Evolutionary conservation across 2,329 filamentous ascomycete genomes (phyloP).

Genomic region (Pseudonectria foliicola): DNA sequence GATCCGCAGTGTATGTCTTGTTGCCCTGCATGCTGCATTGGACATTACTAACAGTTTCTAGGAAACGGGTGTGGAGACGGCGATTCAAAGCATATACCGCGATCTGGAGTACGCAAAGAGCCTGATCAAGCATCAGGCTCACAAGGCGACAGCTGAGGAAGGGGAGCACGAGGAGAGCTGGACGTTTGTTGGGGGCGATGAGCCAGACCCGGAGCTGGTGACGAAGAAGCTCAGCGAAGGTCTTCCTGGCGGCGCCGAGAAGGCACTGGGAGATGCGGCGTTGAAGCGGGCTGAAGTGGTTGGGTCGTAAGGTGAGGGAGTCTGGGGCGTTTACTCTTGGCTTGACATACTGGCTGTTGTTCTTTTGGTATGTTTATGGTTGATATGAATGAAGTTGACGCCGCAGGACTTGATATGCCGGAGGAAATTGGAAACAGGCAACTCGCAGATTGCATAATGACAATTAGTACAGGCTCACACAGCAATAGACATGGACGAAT

Average conservation of each 20-base stretch:
- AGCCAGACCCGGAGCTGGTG: conserved; percentile 37
- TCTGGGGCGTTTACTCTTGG: neutral
- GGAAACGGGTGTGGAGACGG: conserved; percentile 85
- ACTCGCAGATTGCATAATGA: no score
- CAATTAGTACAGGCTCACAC: no score
- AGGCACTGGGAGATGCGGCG: conserved; percentile 18
- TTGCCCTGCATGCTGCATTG: neutral
- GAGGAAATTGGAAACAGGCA: no score
- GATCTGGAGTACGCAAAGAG: conserved; percentile 89
- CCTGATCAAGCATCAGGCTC: conserved; percentile 62
- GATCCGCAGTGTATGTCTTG: conserved; percentile 67
- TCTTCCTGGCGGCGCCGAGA: conserved; percentile 16
- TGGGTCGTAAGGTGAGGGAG: neutral
- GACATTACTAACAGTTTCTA: conserved; percentile 33
- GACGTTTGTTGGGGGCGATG: conserved; percentile 71
- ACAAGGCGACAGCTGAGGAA: conserved; percentile 43
- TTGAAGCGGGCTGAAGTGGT: conserved; percentile 4
- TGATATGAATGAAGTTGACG: conserved; percentile 2
- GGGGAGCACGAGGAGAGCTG: conserved; percentile 70
- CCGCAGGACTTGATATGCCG: neutral
- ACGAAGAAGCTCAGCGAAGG: conserved; percentile 35
- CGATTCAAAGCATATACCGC: conserved; percentile 88
- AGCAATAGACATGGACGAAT: no score
- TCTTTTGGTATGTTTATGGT: conserved; percentile 3
- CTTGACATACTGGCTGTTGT: neutral